These are phyloP conservation scores for Colletotrichum eremochloae DNA, from an alignment of 2,329 filamentous ascomycete species.

Conservation along the genomic window DNA sequence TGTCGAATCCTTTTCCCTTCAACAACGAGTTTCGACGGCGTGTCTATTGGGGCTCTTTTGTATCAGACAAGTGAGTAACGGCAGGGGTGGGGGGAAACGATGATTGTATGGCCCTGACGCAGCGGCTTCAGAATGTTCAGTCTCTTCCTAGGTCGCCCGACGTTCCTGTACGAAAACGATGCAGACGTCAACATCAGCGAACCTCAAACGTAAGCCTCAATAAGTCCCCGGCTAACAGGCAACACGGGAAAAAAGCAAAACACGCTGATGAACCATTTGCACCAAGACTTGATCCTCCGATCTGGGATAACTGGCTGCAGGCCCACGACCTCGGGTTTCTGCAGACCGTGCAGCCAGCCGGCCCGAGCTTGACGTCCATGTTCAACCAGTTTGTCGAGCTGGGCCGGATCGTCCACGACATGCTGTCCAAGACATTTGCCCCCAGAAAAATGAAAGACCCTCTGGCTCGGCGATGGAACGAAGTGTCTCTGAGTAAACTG, in stretches of 20 bases:
- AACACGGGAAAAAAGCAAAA: not conserved
- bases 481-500: slow-evolving; percentile 17
- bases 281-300: slow-evolving; percentile 15
- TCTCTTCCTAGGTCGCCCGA: slow-evolving; percentile 40
- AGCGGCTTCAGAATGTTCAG: slow-evolving; percentile 37
- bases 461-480: slow-evolving; percentile 6
- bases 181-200: slow-evolving; percentile 39
- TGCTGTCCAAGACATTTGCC: slow-evolving; percentile 39
- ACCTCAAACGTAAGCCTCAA: slow-evolving; percentile 4
- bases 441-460: slow-evolving; percentile 23
- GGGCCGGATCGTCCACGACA: slow-evolving; percentile 43
- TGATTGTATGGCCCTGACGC: not conserved
- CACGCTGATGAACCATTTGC: not conserved
- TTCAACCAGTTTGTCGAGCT: slow-evolving; percentile 45
- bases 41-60: slow-evolving; percentile 50
- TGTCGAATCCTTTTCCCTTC: slow-evolving; percentile 30
- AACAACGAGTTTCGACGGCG: slow-evolving; percentile 47
- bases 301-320: slow-evolving; percentile 31
- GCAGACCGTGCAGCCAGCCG: slow-evolving; percentile 43
- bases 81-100: not conserved
- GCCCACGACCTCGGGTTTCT: slow-evolving; percentile 43
- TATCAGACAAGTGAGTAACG: slow-evolving; percentile 45
- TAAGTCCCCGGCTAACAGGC: not conserved
- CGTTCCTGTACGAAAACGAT: slow-evolving; percentile 38
- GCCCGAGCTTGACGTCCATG: slow-evolving; percentile 39